Conservation (phyloP, 768 basidiomycete species). For the Lactarius tabidus region DNA sequence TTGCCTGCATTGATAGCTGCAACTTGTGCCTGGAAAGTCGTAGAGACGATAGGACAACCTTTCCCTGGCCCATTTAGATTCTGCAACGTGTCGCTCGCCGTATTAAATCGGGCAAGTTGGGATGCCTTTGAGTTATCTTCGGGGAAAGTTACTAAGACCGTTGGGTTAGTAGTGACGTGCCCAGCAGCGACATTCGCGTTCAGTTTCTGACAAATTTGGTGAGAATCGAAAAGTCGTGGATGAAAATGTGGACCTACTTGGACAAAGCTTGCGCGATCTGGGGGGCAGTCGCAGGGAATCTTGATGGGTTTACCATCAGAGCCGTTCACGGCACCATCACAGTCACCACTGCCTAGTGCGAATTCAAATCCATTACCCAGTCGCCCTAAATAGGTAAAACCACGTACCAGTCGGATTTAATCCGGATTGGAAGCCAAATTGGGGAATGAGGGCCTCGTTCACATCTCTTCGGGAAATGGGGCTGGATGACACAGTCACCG, state of each 20-base stretch:
- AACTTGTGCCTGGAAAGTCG: slow-evolving; percentile 47
- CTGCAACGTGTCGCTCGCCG: slow-evolving; percentile 62
- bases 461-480: slow-evolving; percentile 19
- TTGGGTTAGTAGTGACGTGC: slow-evolving; percentile 14
- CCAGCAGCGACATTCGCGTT: slow-evolving; percentile 21
- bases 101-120: slow-evolving; percentile 45
- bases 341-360: slow-evolving; percentile 62
- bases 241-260: slow-evolving; percentile 33
- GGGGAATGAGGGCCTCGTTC: slow-evolving; percentile 34
- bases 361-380: neutral
- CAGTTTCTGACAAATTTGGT: slow-evolving; percentile 27
- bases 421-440: slow-evolving; percentile 54
- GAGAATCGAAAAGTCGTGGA: neutral
- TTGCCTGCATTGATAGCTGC: slow-evolving; percentile 21
- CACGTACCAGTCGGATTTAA: slow-evolving; percentile 56
- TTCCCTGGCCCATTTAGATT: slow-evolving; percentile 63
- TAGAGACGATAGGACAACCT: slow-evolving; percentile 62
- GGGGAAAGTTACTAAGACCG: slow-evolving; percentile 39
- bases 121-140: slow-evolving; percentile 38
- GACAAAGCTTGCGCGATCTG: slow-evolving; percentile 49
- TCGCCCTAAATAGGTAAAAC: neutral
- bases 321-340: slow-evolving; percentile 58
- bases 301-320: slow-evolving; percentile 52
- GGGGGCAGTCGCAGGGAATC: slow-evolving; percentile 65
- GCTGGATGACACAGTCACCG: slow-evolving; percentile 5